phyloP scores from a whole-genome alignment of 169 alveolate genomes.

The Babesia bovis region DNA sequence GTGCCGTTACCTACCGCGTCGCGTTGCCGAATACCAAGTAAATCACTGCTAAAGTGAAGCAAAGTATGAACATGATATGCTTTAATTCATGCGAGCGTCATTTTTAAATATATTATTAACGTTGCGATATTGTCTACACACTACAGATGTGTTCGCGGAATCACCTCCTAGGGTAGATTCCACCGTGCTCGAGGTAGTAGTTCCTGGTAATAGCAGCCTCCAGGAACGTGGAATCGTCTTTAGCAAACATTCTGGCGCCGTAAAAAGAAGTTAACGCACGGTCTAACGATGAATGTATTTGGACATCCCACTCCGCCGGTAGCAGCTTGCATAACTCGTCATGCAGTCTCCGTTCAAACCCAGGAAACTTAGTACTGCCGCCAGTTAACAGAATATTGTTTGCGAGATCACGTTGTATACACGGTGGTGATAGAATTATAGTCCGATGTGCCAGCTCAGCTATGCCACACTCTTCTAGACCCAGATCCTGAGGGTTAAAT shows the following conservation, averaged over 20 bases:
- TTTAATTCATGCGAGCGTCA: not conserved
- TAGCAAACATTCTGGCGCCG: constrained; percentile 61
- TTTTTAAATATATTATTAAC: not conserved
- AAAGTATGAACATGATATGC: too few species aligned
- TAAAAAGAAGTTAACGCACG: constrained; percentile 57
- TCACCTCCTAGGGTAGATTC: constrained; percentile 2
- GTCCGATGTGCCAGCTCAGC: constrained; percentile 57
- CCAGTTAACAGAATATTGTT: constrained; percentile 57
- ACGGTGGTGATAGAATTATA: constrained; percentile 42
- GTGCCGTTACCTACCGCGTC: too few species aligned
- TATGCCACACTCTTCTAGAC: constrained; percentile 63
- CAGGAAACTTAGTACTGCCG: constrained; percentile 60
- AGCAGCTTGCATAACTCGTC: constrained; percentile 47
- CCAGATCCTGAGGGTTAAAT: constrained; percentile 64
- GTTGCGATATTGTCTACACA: not conserved
- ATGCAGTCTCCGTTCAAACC: constrained; percentile 46
- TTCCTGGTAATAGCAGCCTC: constrained; percentile 51
- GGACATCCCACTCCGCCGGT: constrained; percentile 63
- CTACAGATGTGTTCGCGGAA: not conserved
- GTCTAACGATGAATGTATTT: constrained; percentile 32
- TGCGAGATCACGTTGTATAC: constrained; percentile 50
- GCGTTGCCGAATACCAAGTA: too few species aligned
- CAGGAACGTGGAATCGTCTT: constrained; percentile 50
- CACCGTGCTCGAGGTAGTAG: constrained; percentile 64
- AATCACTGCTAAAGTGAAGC: too few species aligned